Conservation (phyloP, 306 rosid genomes). For the Fragaria vesca region DNA sequence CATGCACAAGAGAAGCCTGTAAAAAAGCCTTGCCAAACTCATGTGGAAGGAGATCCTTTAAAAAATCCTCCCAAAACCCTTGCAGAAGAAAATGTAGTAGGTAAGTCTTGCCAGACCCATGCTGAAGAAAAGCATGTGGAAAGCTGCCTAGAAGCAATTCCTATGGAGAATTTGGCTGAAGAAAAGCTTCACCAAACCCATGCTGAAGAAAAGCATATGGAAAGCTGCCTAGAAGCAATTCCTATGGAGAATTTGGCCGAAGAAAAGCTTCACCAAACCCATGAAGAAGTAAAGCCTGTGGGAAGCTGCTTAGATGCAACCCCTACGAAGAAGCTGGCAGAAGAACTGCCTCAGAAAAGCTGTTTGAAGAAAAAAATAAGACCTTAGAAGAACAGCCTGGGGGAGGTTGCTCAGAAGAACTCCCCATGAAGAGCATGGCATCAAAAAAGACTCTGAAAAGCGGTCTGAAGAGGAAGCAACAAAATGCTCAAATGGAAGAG, state of each 20-base stretch:
- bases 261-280: conserved; percentile 18
- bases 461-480: conserved; percentile 8
- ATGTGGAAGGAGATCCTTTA: conserved; percentile 8
- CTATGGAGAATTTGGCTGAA: neutral
- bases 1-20: conserved; percentile 11
- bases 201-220: neutral
- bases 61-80: conserved; percentile 8
- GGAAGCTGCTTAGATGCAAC: conserved; percentile 4
- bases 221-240: conserved; percentile 9
- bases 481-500: conserved; percentile 10
- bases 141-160: too few relatives aligned
- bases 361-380: conserved; percentile 2
- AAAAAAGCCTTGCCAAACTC: conserved; percentile 15
- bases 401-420: conserved; percentile 14
- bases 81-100: conserved; percentile 14
- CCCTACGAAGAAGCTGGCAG: neutral
- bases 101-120: conserved; percentile 3
- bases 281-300: conserved; percentile 7
- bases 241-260: neutral
- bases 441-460: conserved; percentile 18
- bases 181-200: conserved; percentile 9
- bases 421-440: neutral
- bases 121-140: neutral
- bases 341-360: conserved; percentile 18
- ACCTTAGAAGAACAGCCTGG: neutral